Base-by-base conservation (phyloP, 441 rosid species). In the Theobroma grandiflorum region DNA sequence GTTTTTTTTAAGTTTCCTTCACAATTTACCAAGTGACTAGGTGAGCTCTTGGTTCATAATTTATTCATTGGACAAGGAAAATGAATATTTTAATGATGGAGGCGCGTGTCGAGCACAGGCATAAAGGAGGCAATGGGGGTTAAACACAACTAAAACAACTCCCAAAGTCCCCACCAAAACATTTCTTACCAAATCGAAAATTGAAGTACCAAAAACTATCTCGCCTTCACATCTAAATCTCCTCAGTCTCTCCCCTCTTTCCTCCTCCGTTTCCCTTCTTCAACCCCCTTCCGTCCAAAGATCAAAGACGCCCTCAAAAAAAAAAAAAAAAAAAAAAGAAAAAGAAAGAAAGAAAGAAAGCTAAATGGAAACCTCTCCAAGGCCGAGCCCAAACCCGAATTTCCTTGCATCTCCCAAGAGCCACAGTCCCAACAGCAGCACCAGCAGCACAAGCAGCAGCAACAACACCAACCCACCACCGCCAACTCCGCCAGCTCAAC, bases 161-260 rank as follows among this genome's bases (percentile, higher is more conserved):
- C 80, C 55, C 79, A 72, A 85, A 81, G 83, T 76, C 84, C 90
- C 93, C 86, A 87, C 95, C 88, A 78, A 88, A 86, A 85, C 92
- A 87, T 85, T 86, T 86, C 90, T 89, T 84, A 88, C 94, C 94
- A 81, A 91, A 91, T 91, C 83, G 31, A 77, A 82, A 83, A 65
- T 4, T 47, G 86, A 82, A 75, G 80, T 68, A 80, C 16, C 75
- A 75, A 76, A 59, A 4, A 76, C 52, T 45, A 63, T 67, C 6
- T 66, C 61, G 14, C 20, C 33, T 5, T 52, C 55, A 3, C 62
- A 52, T 63, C 73, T 64, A 31, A 26, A 76, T 71, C 82, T 53
- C 74, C 55, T 31, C 71, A 26, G 5, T 42, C 14, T 11, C 58
- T 12, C 22, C 9, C 66, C 59, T 76, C 62, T 50, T 52, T 74